Evolutionary conservation across 192 early-diverging fungal genomes (phyloP).

Genomic region (Podila clonocystis): DNA sequence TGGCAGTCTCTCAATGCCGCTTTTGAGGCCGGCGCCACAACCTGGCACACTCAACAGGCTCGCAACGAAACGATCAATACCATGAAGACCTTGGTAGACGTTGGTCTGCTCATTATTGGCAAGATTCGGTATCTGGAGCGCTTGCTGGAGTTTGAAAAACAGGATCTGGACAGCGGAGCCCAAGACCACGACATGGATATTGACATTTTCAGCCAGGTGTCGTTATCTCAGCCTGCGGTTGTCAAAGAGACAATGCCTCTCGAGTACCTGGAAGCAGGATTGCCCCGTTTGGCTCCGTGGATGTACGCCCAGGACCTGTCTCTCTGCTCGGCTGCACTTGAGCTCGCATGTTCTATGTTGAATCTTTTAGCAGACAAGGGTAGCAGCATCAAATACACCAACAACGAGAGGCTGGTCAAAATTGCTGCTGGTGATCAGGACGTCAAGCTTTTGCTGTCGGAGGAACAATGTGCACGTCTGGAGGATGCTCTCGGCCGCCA

Average conservation of each 20-base stretch:
- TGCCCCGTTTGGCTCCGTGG: constrained; percentile 30
- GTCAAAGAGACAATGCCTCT: constrained; percentile 40
- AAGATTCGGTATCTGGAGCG: constrained; percentile 46
- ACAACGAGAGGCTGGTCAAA: constrained; percentile 8
- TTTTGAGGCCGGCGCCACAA: constrained; percentile 26
- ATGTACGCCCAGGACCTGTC: constrained; percentile 36
- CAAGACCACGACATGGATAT: constrained; percentile 13
- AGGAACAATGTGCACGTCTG: constrained; percentile 21
- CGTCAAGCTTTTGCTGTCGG: constrained; percentile 21
- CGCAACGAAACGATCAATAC: constrained; percentile 39
- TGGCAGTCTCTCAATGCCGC: constrained; percentile 39
- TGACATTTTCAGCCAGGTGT: constrained; percentile 11
- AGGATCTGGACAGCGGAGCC: constrained; percentile 19
- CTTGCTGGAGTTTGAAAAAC: constrained; percentile 42
- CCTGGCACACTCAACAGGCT: constrained; percentile 29
- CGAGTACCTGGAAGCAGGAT: constrained; percentile 23
- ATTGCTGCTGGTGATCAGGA: constrained; percentile 24
- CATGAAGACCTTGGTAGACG: constrained; percentile 33
- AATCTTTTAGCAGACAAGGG: constrained; percentile 35
- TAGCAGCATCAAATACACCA: constrained; percentile 8
- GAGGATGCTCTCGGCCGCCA: constrained; percentile 36
- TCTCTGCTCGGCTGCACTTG: constrained; percentile 25
- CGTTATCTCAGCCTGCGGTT: background rate
- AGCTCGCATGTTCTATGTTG: constrained; percentile 32
- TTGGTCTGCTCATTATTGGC: constrained; percentile 33